phyloP scores from a whole-genome alignment of 106 monocot species.

The Ottelia alismoides region DNA sequence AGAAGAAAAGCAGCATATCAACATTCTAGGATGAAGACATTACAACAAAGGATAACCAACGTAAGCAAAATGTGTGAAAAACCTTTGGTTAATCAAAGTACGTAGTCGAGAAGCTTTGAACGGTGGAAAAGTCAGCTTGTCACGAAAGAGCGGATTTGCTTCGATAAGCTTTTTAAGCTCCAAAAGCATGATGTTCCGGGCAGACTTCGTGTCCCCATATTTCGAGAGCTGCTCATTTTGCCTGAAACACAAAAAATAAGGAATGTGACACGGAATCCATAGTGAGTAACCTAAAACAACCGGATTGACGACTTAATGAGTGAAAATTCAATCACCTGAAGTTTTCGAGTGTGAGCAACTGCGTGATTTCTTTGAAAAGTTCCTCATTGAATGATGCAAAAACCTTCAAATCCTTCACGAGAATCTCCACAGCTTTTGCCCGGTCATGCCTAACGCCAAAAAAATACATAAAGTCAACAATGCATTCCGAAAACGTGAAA shows the following conservation, averaged over 20 bases:
- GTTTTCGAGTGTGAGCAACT: conserved; percentile 86
- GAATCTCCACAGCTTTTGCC: conserved; percentile 87
- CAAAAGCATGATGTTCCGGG: conserved; percentile 82
- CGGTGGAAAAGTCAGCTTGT: conserved; percentile 71
- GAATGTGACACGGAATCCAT: not conserved
- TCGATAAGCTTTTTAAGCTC: conserved; percentile 89
- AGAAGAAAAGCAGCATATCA: not conserved
- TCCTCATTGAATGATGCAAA: conserved; percentile 95
- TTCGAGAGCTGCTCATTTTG: conserved; percentile 96
- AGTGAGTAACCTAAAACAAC: not conserved
- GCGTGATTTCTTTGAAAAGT: conserved; percentile 93
- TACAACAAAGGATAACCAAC: not conserved
- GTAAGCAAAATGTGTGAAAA: too few relatives aligned
- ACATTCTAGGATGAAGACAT: not conserved
- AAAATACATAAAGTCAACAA: not conserved
- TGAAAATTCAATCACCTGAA: conserved; percentile 45
- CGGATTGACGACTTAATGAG: not conserved
- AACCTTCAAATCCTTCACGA: conserved; percentile 89
- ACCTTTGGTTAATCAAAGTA: conserved; percentile 98
- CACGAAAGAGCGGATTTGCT: conserved; percentile 80
- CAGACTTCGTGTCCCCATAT: conserved; percentile 92
- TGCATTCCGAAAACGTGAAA: not conserved
- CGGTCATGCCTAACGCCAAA: conserved; percentile 48
- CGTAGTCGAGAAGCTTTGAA: conserved; percentile 90
- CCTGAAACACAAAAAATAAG: conserved; percentile 19